Conservation (phyloP, 2,329 filamentous ascomycete species). For the Lachnellula subtilissima region DNA sequence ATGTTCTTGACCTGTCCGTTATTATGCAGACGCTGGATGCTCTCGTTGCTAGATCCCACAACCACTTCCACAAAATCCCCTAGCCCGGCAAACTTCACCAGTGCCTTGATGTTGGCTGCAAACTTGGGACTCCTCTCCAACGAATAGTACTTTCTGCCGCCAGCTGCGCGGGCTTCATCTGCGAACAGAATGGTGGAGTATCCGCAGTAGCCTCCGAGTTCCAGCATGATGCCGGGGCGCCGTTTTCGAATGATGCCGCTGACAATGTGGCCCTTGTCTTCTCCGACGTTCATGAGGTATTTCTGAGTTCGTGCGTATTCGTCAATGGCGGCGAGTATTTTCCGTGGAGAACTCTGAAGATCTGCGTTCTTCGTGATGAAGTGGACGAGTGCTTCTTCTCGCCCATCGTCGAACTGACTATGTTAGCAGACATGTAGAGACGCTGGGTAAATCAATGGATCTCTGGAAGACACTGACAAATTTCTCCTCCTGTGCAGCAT, state of each 20-base stretch:
- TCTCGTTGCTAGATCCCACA: slow-evolving; percentile 64
- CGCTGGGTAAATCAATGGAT: background rate
- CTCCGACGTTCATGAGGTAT: slow-evolving; percentile 77
- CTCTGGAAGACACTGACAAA: slow-evolving; percentile 14
- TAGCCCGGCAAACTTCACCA: slow-evolving; percentile 74
- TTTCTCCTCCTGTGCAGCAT: slow-evolving; percentile 22
- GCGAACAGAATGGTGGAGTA: slow-evolving; percentile 78
- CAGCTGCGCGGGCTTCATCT: slow-evolving; percentile 56
- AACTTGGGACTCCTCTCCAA: slow-evolving; percentile 72
- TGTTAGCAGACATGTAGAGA: background rate
- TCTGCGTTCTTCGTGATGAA: slow-evolving; percentile 62
- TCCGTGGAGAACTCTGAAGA: slow-evolving; percentile 53
- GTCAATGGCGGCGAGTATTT: slow-evolving; percentile 66
- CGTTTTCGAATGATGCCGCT: slow-evolving; percentile 60
- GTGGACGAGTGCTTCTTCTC: slow-evolving; percentile 68
- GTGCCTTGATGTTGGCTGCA: slow-evolving; percentile 60
- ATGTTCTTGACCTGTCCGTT: slow-evolving; percentile 23
- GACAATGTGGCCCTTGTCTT: slow-evolving; percentile 68
- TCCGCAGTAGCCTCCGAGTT: slow-evolving; percentile 76
- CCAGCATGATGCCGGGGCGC: slow-evolving; percentile 67
- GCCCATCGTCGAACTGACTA: slow-evolving; percentile 60
- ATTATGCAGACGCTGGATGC: slow-evolving; percentile 57
- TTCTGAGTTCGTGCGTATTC: slow-evolving; percentile 60
- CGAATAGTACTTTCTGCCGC: slow-evolving; percentile 63
- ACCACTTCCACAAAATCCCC: slow-evolving; percentile 64